Percentiles rank a stretch among this genome's conserved stretches.
Evolutionary conservation across 371 early-diverging fungal species (phyloP).

Genomic region (Mortierella sp.): DNA sequence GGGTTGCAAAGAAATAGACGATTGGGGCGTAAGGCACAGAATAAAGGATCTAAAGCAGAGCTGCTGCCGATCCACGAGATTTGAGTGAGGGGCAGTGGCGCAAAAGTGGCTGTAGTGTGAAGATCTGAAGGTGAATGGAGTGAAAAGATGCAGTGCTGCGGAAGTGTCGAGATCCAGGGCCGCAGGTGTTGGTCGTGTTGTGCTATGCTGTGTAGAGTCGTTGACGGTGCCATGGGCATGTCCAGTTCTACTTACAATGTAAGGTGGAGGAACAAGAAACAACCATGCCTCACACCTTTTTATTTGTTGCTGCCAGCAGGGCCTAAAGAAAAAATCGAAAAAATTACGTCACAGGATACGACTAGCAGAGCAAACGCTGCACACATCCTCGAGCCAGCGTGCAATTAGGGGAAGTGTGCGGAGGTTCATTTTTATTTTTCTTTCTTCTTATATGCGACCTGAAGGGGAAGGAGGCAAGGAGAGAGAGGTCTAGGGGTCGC

Average conservation of each 20-base stretch:
- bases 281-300: not conserved
- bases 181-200: not conserved
- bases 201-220: not conserved
- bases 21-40: not conserved
- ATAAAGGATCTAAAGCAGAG: not conserved
- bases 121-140: not conserved
- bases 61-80: not conserved
- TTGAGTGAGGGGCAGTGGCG: not conserved
- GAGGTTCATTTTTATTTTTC: not conserved
- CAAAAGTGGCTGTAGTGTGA: not conserved
- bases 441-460: not conserved
- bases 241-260: conserved; percentile 6
- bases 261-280: conserved; percentile 9
- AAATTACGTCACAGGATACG: not conserved
- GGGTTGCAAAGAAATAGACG: not conserved
- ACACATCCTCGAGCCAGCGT: not conserved
- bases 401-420: not conserved
- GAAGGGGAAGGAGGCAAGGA: not conserved
- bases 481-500: not conserved
- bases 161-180: not conserved
- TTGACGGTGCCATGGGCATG: not conserved
- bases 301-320: conserved; percentile 4
- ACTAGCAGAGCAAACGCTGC: not conserved
- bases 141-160: not conserved
- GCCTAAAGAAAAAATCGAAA: not conserved